A percentile compares a stretch with the other conserved stretches of the same genome.
phyloP scores from a whole-genome alignment of 805 yeast genomes.

The Myxozyma nipponensis region DNA sequence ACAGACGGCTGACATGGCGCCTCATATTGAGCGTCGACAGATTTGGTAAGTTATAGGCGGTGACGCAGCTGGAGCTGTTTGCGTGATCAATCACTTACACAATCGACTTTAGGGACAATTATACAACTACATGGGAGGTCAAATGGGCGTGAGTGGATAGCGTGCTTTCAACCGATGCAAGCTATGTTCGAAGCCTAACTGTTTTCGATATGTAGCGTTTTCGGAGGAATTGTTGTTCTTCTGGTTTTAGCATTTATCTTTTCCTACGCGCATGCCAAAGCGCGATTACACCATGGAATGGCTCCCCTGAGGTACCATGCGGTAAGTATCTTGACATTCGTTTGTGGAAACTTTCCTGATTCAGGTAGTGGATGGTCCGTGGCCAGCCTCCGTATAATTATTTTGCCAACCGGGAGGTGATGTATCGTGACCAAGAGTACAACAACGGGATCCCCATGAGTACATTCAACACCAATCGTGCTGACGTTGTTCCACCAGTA shows the following conservation, averaged over 20 bases:
- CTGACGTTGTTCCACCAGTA: constrained; percentile 7
- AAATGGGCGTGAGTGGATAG: constrained; percentile 25
- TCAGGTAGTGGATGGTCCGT: constrained; percentile 20
- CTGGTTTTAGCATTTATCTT: not conserved
- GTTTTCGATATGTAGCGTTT: not conserved
- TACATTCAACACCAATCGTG: constrained; percentile 2
- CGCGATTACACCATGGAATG: constrained; percentile 12
- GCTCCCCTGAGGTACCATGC: constrained; percentile 20
- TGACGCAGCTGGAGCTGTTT: no score
- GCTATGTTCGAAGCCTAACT: not conserved
- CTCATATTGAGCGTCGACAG: no score
- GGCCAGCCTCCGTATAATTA: constrained; percentile 1
- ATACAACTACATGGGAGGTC: constrained; percentile 12
- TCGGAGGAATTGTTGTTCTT: constrained; percentile 15
- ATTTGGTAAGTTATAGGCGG: no score
- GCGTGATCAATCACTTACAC: no score
- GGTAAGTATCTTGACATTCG: constrained; percentile 6
- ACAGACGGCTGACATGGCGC: no score
- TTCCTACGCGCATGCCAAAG: constrained; percentile 19
- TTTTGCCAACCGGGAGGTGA: not conserved
- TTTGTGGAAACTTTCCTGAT: not conserved
- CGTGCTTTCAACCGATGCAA: not conserved
- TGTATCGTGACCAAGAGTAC: constrained; percentile 17
- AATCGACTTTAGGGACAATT: constrained; percentile 10
- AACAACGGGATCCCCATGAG: constrained; percentile 17